Evolutionary conservation across 2,329 filamentous ascomycete genomes (phyloP), one percentile per base, ranked within the genome.

Genomic region (Parastagonospora avenae): DNA sequence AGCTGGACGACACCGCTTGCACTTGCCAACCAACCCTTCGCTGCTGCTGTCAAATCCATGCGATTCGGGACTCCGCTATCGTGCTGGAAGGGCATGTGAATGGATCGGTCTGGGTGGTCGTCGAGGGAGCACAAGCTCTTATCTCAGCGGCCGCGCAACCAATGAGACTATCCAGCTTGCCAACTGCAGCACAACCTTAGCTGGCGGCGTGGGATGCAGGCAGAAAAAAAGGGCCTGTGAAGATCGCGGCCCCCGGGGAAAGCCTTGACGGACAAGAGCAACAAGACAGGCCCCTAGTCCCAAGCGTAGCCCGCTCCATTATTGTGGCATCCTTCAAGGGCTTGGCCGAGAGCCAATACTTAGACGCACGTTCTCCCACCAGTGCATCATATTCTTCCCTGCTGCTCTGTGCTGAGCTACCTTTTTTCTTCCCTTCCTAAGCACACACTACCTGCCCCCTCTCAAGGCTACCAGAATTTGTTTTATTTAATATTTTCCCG

Each of bases 321-420:
- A 10, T 32, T 32, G 10, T 32, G n/a, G 30, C 30, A 32, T 32
- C 30, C 30, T 32, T 32, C 30, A 7, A 29, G 37, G 48, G 55
- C 63, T 66, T 66, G 61, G 62, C 64, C 46, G 46, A 53, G 57
- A 55, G 50, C 66, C 67, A 67, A 68, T 70, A 69, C 66, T 63
- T 69, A 62, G 59, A 55, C 48, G 60, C 67, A 67, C 67, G 57
- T 67, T 69, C 61, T 62, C 60, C 62, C 59, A 52, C 59, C 48
- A 46, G 39, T 57, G 56, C 52, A 40, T 54, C 55, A 59, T 46
- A 54, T 54, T 52, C 19, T 52, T 55, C 27, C n/a, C 38, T 42
- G 32, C 28, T 10, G 14, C 42, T 46, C 52, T 52, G 47, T 48
- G 48, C 48, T 48, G 45, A 46, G 48, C 48, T 48, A 42, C 39